These are phyloP conservation scores for Fusarium sublunatum DNA, from an alignment of 2,329 filamentous ascomycete species.

Conservation along the genomic window DNA sequence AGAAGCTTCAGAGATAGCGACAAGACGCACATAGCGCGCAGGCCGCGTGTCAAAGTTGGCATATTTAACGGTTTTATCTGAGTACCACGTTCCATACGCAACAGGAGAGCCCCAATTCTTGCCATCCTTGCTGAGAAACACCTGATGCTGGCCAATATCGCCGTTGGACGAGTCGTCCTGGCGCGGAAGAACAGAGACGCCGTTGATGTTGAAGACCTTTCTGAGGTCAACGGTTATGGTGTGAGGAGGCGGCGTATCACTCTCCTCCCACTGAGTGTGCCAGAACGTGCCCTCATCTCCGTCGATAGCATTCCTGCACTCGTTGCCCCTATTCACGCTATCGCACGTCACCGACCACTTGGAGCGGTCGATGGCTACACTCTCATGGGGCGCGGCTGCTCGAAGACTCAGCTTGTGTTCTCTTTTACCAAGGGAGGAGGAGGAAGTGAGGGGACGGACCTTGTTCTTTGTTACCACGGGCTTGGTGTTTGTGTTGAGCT, in stretches of 20 bases:
- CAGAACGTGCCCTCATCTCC: conserved; percentile 4
- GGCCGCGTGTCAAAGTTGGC: conserved; percentile 33
- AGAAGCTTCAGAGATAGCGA: conserved; percentile 17
- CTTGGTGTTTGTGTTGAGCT: conserved; percentile 5
- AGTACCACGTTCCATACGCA: conserved; percentile 31
- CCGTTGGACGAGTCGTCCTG: conserved; percentile 22
- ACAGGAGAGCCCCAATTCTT: conserved; percentile 23
- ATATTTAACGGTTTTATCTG: conserved; percentile 22
- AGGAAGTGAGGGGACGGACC: conserved; percentile 8
- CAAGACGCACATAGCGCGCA: conserved; percentile 8
- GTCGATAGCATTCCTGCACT: conserved; percentile 25
- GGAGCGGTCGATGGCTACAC: conserved; percentile 12
- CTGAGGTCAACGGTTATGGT: conserved; percentile 29
- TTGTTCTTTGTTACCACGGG: not conserved
- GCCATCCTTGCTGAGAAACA: conserved; percentile 20
- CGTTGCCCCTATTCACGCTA: conserved; percentile 15
- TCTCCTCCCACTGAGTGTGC: conserved; percentile 24
- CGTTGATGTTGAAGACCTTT: conserved; percentile 25
- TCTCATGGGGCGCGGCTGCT: conserved; percentile 20
- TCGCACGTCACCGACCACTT: conserved; percentile 29
- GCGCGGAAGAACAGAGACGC: conserved; percentile 28
- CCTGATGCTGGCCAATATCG: conserved; percentile 17
- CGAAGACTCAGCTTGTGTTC: conserved; percentile 16
- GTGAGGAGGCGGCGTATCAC: conserved; percentile 24
- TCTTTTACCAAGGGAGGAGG: conserved; percentile 1